Conservation (phyloP, 2,329 filamentous ascomycete genomes). For the Penicillium brevicompactum region DNA sequence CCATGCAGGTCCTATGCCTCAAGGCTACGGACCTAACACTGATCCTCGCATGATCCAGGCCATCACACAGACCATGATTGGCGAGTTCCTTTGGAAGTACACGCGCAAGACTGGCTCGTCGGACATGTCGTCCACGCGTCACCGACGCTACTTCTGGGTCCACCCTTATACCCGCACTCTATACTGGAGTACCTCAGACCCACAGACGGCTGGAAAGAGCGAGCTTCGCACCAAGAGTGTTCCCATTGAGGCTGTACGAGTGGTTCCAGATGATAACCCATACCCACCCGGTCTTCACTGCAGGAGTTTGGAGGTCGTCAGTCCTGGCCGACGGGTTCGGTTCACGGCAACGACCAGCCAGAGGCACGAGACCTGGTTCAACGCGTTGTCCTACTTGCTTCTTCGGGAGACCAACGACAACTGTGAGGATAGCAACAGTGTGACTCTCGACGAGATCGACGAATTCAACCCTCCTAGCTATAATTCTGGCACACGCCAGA, state of each 20-base stretch:
- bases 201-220: conserved; percentile 72
- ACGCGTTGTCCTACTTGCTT: conserved; percentile 89
- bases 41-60: conserved; percentile 99
- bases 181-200: conserved; percentile 95
- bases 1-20: conserved; percentile 51
- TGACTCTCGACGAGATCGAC: conserved; percentile 63
- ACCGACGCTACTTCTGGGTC: conserved; percentile 97
- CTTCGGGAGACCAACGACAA: conserved; percentile 67
- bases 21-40: conserved; percentile 70
- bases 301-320: conserved; percentile 88
- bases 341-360: conserved; percentile 94
- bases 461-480: conserved; percentile 83
- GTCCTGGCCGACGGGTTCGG: conserved; percentile 84
- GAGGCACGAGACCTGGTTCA: conserved; percentile 98
- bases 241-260: conserved; percentile 86
- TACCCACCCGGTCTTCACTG: conserved; percentile 92
- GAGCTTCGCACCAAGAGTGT: conserved; percentile 87
- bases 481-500: conserved; percentile 56
- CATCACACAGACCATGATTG: conserved; percentile 99
- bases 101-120: conserved; percentile 90
- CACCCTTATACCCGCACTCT: conserved; percentile 95
- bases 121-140: conserved; percentile 84
- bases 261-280: conserved; percentile 91
- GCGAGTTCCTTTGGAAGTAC: conserved; percentile 98
- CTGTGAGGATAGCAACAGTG: conserved; percentile 60